phyloP scores from a whole-genome alignment of 768 basidiomycete species.

The Tricholomella constricta region DNA sequence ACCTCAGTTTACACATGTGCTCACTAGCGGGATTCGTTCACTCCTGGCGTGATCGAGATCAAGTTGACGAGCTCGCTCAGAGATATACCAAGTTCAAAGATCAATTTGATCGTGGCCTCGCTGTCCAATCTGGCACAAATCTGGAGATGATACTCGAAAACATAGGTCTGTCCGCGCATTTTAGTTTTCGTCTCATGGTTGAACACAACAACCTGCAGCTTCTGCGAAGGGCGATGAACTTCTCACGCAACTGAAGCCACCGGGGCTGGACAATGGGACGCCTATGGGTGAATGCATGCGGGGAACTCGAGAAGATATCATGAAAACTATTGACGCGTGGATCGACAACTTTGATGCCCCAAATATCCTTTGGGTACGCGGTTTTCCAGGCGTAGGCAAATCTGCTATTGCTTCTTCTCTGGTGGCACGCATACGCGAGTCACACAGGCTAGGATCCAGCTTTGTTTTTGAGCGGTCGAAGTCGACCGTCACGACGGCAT shows the following conservation, averaged over 20 bases:
- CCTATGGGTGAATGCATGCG: constrained; percentile 13
- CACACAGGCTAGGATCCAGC: constrained; percentile 11
- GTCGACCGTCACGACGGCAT: constrained; percentile 8
- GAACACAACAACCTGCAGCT: neutral
- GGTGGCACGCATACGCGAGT: neutral
- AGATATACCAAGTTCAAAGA: constrained; percentile 20
- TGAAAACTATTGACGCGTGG: neutral
- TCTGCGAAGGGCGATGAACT: constrained; percentile 14
- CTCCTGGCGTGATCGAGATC: constrained; percentile 9
- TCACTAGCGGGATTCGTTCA: constrained; percentile 12
- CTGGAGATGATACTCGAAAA: constrained; percentile 15
- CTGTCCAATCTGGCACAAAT: constrained; percentile 19
- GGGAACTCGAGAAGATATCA: constrained; percentile 12
- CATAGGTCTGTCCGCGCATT: constrained; percentile 7
- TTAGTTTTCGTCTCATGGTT: no score
- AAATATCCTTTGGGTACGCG: constrained; percentile 25
- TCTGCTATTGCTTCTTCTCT: constrained; percentile 21
- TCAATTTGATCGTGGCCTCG: constrained; percentile 26
- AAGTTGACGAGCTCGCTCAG: constrained; percentile 19
- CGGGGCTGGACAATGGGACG: constrained; percentile 1
- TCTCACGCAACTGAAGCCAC: constrained; percentile 15
- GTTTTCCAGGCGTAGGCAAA: constrained; percentile 26
- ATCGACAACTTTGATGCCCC: constrained; percentile 12
- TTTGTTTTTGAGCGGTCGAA: constrained; percentile 19
- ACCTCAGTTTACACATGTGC: neutral